These are phyloP conservation scores for Herpetomonas tarakana DNA, from an alignment of 208 protist species.

Conservation along the genomic window DNA sequence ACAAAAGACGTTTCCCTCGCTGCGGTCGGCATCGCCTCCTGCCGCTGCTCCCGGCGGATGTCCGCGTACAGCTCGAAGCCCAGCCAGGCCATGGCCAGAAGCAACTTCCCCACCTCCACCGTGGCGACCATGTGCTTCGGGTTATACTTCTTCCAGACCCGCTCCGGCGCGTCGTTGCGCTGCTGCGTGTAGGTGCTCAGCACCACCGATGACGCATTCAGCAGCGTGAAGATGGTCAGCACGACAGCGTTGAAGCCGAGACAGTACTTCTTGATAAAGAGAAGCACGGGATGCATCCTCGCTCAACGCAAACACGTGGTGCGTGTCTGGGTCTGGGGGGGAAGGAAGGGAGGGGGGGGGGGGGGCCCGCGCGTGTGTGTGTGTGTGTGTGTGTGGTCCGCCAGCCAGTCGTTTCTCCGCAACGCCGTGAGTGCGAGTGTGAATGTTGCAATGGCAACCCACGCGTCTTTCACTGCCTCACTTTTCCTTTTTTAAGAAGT, in stretches of 20 bases:
- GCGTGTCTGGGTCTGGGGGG: too few relatives aligned
- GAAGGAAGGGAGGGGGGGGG: too few relatives aligned
- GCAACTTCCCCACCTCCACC: neutral
- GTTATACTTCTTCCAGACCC: neutral
- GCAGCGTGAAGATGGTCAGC: neutral
- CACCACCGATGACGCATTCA: neutral
- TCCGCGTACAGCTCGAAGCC: neutral
- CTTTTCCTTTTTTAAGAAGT: too few relatives aligned
- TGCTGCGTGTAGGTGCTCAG: slow-evolving; percentile 1
- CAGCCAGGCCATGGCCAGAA: neutral
- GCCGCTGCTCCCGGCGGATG: neutral
- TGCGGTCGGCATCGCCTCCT: neutral
- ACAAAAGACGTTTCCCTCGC: too few relatives aligned
- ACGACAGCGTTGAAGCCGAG: neutral
- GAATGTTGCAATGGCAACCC: too few relatives aligned
- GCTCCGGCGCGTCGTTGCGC: neutral
- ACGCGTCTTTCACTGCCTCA: too few relatives aligned
- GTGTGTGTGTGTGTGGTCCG: too few relatives aligned
- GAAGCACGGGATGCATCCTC: too few relatives aligned
- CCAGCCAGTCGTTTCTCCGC: too few relatives aligned
- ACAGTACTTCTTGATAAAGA: neutral
- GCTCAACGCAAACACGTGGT: too few relatives aligned
- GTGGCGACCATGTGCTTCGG: neutral
- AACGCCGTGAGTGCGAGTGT: too few relatives aligned
- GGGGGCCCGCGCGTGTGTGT: too few relatives aligned